Evolutionary conservation across 2,329 filamentous ascomycete genomes (phyloP).

Genomic region (Aquanectria penicillioides): DNA sequence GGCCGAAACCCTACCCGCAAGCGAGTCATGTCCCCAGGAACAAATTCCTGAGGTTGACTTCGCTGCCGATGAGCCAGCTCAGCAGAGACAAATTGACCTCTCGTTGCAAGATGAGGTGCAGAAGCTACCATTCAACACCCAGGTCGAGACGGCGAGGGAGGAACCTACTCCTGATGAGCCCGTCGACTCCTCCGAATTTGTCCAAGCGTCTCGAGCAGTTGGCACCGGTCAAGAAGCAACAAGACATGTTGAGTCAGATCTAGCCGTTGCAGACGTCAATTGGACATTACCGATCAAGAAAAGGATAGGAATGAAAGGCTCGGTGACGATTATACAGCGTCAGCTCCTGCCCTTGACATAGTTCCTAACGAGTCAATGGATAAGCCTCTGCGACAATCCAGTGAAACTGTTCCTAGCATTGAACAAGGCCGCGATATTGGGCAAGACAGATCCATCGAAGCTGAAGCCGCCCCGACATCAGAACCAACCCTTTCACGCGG

Average conservation of each 20-base stretch:
- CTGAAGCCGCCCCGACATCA: neutral
- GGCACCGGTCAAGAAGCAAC: neutral
- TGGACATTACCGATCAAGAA: constrained; percentile 37
- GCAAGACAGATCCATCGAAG: neutral
- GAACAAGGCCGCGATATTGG: neutral
- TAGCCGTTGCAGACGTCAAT: too few species aligned
- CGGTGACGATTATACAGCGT: neutral
- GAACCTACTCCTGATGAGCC: neutral
- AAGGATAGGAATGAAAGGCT: constrained; percentile 45
- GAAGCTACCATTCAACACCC: too few species aligned
- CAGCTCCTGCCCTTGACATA: neutral
- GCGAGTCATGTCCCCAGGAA: too few species aligned
- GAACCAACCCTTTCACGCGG: neutral
- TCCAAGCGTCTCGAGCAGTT: neutral
- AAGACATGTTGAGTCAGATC: neutral
- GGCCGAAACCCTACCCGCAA: too few species aligned
- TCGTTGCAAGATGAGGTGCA: too few species aligned
- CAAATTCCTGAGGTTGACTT: constrained; percentile 7
- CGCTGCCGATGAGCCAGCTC: neutral
- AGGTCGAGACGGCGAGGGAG: neutral
- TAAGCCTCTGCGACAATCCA: neutral
- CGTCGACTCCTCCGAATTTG: neutral
- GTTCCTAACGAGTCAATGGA: neutral
- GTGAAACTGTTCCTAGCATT: neutral
- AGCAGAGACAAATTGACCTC: neutral